phyloP scores from a whole-genome alignment of 2,329 filamentous ascomycete species.

The Colletotrichum falcatum region DNA sequence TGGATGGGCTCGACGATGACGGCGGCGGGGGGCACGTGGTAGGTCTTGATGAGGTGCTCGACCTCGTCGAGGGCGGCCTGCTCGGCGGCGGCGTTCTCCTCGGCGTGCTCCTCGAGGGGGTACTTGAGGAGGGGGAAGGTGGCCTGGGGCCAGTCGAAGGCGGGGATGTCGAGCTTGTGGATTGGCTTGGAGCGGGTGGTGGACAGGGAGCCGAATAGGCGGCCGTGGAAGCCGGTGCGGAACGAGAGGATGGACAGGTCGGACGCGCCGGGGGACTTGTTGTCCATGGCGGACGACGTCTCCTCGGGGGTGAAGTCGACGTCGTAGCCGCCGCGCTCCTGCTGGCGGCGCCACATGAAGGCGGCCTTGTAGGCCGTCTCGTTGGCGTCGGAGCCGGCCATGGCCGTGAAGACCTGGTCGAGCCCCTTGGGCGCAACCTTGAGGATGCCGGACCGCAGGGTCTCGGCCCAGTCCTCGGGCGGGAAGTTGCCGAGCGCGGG shows the following conservation, averaged over 20 bases:
- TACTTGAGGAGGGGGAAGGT: constrained; percentile 89
- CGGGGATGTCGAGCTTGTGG: constrained; percentile 94
- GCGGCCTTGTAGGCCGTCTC: constrained; percentile 96
- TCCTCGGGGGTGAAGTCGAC: constrained; percentile 86
- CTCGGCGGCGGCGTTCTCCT: constrained; percentile 87
- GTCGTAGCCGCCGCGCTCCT: constrained; percentile 80
- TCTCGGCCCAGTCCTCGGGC: constrained; percentile 82
- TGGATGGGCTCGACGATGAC: constrained; percentile 92
- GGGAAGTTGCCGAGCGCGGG: constrained; percentile 94
- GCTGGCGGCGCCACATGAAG: constrained; percentile 90
- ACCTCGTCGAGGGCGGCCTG: constrained; percentile 84
- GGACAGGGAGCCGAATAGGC: constrained; percentile 87
- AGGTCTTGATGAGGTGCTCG: constrained; percentile 83
- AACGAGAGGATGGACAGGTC: constrained; percentile 88
- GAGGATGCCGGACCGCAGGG: constrained; percentile 84
- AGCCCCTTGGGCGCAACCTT: constrained; percentile 85
- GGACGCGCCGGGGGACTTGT: constrained; percentile 81
- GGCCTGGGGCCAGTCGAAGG: constrained; percentile 95
- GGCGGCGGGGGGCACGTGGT: constrained; percentile 83
- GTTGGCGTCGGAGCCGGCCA: constrained; percentile 92
- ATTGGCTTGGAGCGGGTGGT: constrained; percentile 94
- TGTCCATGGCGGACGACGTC: constrained; percentile 80
- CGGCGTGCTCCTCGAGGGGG: constrained; percentile 81
- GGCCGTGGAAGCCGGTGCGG: constrained; percentile 89
- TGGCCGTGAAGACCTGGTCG: constrained; percentile 90